Base-by-base conservation (phyloP, 2,329 filamentous ascomycete genomes). In the Arthrobotrys megalospora region DNA sequence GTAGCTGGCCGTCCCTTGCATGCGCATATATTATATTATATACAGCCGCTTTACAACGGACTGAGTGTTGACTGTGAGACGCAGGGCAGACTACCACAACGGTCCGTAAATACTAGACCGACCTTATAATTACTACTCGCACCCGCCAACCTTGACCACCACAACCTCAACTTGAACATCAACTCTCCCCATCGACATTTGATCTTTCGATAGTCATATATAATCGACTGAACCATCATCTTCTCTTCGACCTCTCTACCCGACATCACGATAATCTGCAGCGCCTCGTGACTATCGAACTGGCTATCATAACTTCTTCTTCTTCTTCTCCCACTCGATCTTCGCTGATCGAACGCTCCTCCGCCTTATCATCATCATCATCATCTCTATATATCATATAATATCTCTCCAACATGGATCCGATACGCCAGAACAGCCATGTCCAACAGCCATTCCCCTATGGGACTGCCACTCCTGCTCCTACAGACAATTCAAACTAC, bases 321-420 rank as follows among this genome's bases (percentile, higher is more conserved):
- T 60, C 12, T 52, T 66, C 60, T 21, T 14, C 48, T 50, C 19
- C n/a, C 36, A 36, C 60, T 78, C 75, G 75, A 78, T 78, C 75
- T 55, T 78, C 67, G 48, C 21, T 48, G 75, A 72, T 78, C 75
- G 67, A 67, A 67, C 47, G n/a, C n/a, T 52, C 43, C 43, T 60
- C 36, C 19, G 6, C 55, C 12, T 60, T 34, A 38, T 60, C 55
- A 38, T 60, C 55, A 3, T 60, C 36, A 7, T 41, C 14, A 58
- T 47, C 60, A 34, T 38, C 53, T 24, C 21, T 36, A 6, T 58
- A 48, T 19, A 47, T 68, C 28, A 48, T 19, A 34, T 47, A 32
- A 36, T 52, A 69, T 32, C 19, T 43, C 28, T 32, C 45, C 75
- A 50, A 52, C 34, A 79, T 79, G 76, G 76, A 75, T 19, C 47